Conservation (phyloP, 257 asterid genomes). For the Avicennia marina region DNA sequence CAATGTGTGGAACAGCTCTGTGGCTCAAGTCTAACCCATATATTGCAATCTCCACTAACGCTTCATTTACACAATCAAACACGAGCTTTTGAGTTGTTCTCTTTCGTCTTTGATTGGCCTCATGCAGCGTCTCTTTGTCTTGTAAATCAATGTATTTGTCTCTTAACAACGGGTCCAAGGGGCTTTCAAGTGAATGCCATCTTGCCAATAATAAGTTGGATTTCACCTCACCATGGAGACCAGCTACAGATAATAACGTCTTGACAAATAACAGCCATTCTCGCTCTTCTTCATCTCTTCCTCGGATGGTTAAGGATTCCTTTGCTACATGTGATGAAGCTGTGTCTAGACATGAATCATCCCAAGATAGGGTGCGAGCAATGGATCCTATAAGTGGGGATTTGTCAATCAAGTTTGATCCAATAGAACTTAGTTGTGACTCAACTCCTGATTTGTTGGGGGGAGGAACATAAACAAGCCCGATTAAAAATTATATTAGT, state of each 20-base stretch:
- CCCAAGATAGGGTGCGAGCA: slow-evolving; percentile 59
- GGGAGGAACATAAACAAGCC: neutral
- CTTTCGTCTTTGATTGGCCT: slow-evolving; percentile 47
- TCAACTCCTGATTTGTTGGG: slow-evolving; percentile 33
- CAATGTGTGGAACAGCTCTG: slow-evolving; percentile 26
- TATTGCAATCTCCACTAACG: slow-evolving; percentile 45
- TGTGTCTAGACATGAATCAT: slow-evolving; percentile 42
- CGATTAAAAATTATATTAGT: neutral
- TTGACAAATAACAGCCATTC: slow-evolving; percentile 52
- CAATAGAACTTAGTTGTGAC: slow-evolving; percentile 24
- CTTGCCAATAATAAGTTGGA: slow-evolving; percentile 31
- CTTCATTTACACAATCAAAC: slow-evolving; percentile 68
- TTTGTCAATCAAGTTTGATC: slow-evolving; percentile 64
- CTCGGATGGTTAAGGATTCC: slow-evolving; percentile 30
- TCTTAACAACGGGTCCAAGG: slow-evolving; percentile 61
- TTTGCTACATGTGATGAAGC: slow-evolving; percentile 40
- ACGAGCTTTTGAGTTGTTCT: slow-evolving; percentile 57
- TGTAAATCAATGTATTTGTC: slow-evolving; percentile 41
- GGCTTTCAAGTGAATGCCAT: slow-evolving; percentile 76
- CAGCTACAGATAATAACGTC: slow-evolving; percentile 47
- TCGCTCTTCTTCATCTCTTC: slow-evolving; percentile 47
- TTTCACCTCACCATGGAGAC: slow-evolving; percentile 40
- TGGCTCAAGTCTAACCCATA: slow-evolving; percentile 37
- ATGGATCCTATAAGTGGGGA: slow-evolving; percentile 87
- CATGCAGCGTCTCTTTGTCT: slow-evolving; percentile 41